These are phyloP conservation scores for Cyberlindnera petersonii DNA, from an alignment of 805 yeast genomes.

Conservation along the genomic window DNA sequence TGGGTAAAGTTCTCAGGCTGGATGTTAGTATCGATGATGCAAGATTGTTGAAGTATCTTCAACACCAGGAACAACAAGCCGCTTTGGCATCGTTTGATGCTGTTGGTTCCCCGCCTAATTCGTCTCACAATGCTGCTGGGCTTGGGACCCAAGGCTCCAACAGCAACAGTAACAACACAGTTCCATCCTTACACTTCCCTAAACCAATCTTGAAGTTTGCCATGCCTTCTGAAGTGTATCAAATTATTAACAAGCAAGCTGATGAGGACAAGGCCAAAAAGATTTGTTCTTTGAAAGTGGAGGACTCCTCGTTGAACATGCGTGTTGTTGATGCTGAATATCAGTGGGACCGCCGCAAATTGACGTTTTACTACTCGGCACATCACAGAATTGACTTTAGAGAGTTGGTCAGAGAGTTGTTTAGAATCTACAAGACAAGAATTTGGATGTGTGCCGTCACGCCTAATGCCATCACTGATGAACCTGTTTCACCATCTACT, in stretches of 20 bases:
- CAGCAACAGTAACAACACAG: slow-evolving; percentile 4
- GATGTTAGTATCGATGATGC: slow-evolving; percentile 62
- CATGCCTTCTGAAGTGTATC: slow-evolving; percentile 63
- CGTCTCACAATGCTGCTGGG: neutral
- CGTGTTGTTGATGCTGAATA: slow-evolving; percentile 73
- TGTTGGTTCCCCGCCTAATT: slow-evolving; percentile 6
- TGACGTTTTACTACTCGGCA: slow-evolving; percentile 67
- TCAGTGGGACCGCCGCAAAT: slow-evolving; percentile 75
- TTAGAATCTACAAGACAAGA: slow-evolving; percentile 72
- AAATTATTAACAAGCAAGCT: slow-evolving; percentile 56
- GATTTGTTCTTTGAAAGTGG: slow-evolving; percentile 26
- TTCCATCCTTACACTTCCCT: slow-evolving; percentile 41
- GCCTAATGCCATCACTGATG: slow-evolving; percentile 7
- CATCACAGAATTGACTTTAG: slow-evolving; percentile 71
- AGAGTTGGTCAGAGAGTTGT: slow-evolving; percentile 67
- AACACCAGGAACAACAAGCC: slow-evolving; percentile 67
- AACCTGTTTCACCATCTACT: slow-evolving; percentile 1
- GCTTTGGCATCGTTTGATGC: slow-evolving; percentile 33
- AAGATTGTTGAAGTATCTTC: slow-evolving; percentile 65
- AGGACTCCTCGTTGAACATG: slow-evolving; percentile 31
- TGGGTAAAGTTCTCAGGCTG: slow-evolving; percentile 72
- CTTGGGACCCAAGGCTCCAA: neutral
- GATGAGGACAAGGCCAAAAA: slow-evolving; percentile 64
- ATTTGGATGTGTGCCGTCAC: slow-evolving; percentile 80
- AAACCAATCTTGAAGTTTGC: slow-evolving; percentile 77